Conservation (phyloP, 2,329 filamentous ascomycete species). For the Diaporthe citrichinensis region DNA sequence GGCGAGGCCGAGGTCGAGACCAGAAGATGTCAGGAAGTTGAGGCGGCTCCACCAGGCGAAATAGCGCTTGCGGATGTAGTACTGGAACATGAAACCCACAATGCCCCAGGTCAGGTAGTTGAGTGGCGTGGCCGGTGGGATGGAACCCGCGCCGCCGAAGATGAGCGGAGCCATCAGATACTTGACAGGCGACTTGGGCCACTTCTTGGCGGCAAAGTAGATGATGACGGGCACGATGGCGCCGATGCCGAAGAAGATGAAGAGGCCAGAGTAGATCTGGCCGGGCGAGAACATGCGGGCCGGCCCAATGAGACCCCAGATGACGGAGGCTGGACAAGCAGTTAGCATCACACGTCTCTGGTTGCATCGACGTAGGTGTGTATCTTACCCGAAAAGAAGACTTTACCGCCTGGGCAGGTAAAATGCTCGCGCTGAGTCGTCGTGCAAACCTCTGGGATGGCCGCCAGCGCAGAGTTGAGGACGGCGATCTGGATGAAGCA, state of each 20-base stretch:
- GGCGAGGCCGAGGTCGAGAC: conserved; percentile 77
- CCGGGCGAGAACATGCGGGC: conserved; percentile 74
- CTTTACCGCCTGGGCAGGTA: conserved; percentile 73
- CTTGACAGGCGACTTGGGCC: conserved; percentile 64
- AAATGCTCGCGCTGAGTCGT: conserved; percentile 70
- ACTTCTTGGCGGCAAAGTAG: conserved; percentile 64
- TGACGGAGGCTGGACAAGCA: conserved; percentile 65
- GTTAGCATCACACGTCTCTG: background rate
- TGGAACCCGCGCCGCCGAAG: conserved; percentile 70
- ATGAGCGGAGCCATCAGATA: conserved; percentile 74
- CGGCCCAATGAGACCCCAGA: conserved; percentile 77
- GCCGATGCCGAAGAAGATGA: conserved; percentile 72
- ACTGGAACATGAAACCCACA: conserved; percentile 80
- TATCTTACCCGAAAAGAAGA: conserved; percentile 71
- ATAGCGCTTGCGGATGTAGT: conserved; percentile 73
- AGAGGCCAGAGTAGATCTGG: conserved; percentile 72
- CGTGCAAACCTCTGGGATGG: conserved; percentile 76
- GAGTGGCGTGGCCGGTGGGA: conserved; percentile 78
- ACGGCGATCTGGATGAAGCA: conserved; percentile 77
- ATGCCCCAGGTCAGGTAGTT: conserved; percentile 83
- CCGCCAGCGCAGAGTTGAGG: conserved; percentile 71
- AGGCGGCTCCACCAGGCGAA: conserved; percentile 81
- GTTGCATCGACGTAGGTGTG: background rate
- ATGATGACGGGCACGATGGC: conserved; percentile 66
- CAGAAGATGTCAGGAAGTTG: conserved; percentile 80